Percentiles rank a stretch among this genome's conserved stretches.
Conservation (phyloP, 768 basidiomycete species). For the Termitomyces sp. region DNA sequence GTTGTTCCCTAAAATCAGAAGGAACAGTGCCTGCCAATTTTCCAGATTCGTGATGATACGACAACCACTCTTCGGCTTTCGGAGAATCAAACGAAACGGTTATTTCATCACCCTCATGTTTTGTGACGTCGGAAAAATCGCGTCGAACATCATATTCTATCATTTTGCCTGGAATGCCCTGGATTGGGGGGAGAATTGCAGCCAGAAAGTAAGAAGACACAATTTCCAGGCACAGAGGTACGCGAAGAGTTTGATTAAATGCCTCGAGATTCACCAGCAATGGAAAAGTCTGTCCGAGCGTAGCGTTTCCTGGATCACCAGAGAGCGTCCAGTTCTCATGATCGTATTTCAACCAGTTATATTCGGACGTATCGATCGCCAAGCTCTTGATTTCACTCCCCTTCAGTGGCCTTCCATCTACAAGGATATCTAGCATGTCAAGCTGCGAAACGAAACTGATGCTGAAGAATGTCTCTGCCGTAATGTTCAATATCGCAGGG, state of each 20-base stretch:
- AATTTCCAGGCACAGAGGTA: constrained; percentile 58
- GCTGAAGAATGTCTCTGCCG: constrained; percentile 47
- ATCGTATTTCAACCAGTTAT: constrained; percentile 63
- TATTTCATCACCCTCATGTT: constrained; percentile 42
- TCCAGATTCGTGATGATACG: constrained; percentile 39
- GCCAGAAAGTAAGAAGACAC: constrained; percentile 69
- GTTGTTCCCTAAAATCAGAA: constrained; percentile 29
- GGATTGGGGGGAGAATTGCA: constrained; percentile 49
- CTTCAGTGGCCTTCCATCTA: constrained; percentile 57
- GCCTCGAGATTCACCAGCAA: constrained; percentile 57
- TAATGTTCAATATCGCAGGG: constrained; percentile 66
- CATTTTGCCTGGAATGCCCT: constrained; percentile 41
- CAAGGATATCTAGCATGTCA: constrained; percentile 57
- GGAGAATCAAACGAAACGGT: constrained; percentile 50
- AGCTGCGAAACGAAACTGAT: constrained; percentile 44
- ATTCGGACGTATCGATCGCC: constrained; percentile 51
- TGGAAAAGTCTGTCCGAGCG: constrained; percentile 23
- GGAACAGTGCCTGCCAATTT: constrained; percentile 57
- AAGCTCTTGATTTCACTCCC: constrained; percentile 52
- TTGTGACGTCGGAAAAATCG: constrained; percentile 50
- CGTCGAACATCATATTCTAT: constrained; percentile 49
- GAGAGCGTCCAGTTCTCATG: constrained; percentile 45
- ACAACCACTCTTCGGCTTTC: constrained; percentile 42
- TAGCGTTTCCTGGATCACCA: constrained; percentile 53
- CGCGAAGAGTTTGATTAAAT: constrained; percentile 63